Conservation (phyloP, 2,329 filamentous ascomycete species). For the Aureobasidium pullulans region DNA sequence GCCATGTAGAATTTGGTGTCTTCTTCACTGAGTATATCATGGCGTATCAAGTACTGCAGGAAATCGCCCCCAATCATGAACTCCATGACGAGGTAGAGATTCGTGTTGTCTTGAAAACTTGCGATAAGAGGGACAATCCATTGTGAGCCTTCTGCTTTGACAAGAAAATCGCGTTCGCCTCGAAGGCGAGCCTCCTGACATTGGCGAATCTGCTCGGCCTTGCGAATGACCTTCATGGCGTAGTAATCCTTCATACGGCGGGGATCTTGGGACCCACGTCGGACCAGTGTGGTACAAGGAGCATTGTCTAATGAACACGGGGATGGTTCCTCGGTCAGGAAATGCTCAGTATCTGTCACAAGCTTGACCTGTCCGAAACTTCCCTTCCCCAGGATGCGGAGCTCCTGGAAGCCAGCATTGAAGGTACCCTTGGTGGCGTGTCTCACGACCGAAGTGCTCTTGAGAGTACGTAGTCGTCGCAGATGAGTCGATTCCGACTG, state of each 20-base stretch:
- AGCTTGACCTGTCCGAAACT: slow-evolving; percentile 90
- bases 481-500: slow-evolving; percentile 66
- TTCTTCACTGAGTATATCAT: slow-evolving; percentile 72
- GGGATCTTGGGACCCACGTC: not conserved
- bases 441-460: slow-evolving; percentile 49
- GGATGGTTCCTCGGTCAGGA: not conserved
- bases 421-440: slow-evolving; percentile 44
- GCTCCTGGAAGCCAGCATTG: slow-evolving; percentile 63
- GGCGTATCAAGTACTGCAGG: slow-evolving; percentile 73
- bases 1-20: slow-evolving; percentile 82
- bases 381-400: slow-evolving; percentile 82
- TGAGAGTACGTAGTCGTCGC: slow-evolving; percentile 64
- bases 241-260: slow-evolving; percentile 54
- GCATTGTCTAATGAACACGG: not conserved
- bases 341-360: slow-evolving; percentile 54
- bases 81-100: slow-evolving; percentile 92
- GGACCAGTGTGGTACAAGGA: not conserved
- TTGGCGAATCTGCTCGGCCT: slow-evolving; percentile 84
- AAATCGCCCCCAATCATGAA: slow-evolving; percentile 98
- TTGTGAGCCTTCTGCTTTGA: slow-evolving; percentile 75
- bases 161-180: slow-evolving; percentile 86
- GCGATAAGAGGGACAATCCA: slow-evolving; percentile 86
- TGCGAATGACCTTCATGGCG: slow-evolving; percentile 96
- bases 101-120: slow-evolving; percentile 79
- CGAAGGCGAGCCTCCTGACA: slow-evolving; percentile 88